Conservation (phyloP, 768 basidiomycete genomes). For the Tricholoma terreum region DNA sequence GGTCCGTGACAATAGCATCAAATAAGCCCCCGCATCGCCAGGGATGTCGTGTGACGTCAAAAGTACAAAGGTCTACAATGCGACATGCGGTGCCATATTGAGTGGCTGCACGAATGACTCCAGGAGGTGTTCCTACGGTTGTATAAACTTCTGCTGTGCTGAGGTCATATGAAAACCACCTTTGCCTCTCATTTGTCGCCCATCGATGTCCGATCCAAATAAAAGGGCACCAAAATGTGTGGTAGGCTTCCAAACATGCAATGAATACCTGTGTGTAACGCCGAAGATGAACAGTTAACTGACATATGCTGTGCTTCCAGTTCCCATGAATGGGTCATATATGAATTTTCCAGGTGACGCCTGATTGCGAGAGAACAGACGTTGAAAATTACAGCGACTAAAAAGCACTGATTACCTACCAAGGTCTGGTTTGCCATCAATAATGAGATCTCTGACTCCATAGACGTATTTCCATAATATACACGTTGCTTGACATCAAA, state of each 20-base stretch:
- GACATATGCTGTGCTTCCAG: constrained; percentile 89
- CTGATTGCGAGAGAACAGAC: constrained; percentile 32
- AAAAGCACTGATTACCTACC: constrained; percentile 36
- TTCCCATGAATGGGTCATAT: constrained; percentile 95
- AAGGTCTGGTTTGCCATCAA: constrained; percentile 96
- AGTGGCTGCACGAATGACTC: constrained; percentile 73
- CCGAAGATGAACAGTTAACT: constrained; percentile 16
- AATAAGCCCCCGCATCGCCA: constrained; percentile 88
- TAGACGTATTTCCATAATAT: constrained; percentile 95
- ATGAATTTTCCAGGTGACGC: constrained; percentile 85
- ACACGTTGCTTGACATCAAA: constrained; percentile 88
- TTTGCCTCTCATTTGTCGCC: constrained; percentile 95
- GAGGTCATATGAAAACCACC: constrained; percentile 34
- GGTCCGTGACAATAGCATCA: constrained; percentile 93
- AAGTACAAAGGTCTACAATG: constrained; percentile 84
- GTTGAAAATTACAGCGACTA: neutral
- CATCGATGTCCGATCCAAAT: constrained; percentile 95
- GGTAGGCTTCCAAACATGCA: constrained; percentile 50
- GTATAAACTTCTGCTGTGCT: neutral
- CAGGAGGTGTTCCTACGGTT: constrained; percentile 47
- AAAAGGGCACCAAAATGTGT: constrained; percentile 87
- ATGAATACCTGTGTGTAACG: neutral
- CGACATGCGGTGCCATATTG: constrained; percentile 77
- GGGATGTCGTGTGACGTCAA: constrained; percentile 89
- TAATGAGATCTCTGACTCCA: constrained; percentile 95